A percentile compares a stretch with the other conserved stretches of the same genome.
Evolutionary conservation across 2,329 filamentous ascomycete species (phyloP).

Genomic region (Incumbomyces delicatus): DNA sequence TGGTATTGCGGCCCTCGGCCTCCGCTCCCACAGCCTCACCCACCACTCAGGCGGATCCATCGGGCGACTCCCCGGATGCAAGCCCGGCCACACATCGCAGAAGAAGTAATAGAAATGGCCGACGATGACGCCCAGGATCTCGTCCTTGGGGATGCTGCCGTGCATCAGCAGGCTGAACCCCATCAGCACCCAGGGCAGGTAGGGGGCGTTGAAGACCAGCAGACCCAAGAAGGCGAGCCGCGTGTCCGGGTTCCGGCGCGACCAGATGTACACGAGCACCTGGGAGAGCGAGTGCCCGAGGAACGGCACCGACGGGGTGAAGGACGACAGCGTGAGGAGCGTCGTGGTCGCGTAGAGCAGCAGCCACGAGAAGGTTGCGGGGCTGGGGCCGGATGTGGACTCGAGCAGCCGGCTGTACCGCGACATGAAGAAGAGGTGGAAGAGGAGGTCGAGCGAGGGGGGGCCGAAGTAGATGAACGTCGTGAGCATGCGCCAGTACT

Average conservation of each 20-base stretch:
- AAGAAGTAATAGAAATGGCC: constrained; percentile 99
- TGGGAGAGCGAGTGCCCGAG: constrained; percentile 88
- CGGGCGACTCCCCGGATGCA: constrained; percentile 74
- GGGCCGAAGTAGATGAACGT: constrained; percentile 98
- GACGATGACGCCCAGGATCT: constrained; percentile 88
- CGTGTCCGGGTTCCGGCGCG: constrained; percentile 84
- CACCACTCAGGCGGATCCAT: constrained; percentile 86
- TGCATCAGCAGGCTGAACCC: constrained; percentile 86
- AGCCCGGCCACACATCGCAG: constrained; percentile 85
- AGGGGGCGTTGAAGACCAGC: constrained; percentile 85
- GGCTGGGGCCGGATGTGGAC: constrained; percentile 82
- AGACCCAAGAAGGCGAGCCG: constrained; percentile 80
- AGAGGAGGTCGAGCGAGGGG: constrained; percentile 84
- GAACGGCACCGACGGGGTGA: constrained; percentile 75
- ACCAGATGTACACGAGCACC: constrained; percentile 96
- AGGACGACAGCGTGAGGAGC: constrained; percentile 70
- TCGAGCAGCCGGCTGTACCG: constrained; percentile 92
- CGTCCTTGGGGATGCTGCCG: constrained; percentile 81
- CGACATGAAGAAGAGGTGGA: constrained; percentile 97
- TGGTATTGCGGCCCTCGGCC: constrained; percentile 37
- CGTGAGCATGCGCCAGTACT: constrained; percentile 96
- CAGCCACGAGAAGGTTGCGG: constrained; percentile 92
- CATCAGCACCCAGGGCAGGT: constrained; percentile 92
- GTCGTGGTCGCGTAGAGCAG: constrained; percentile 73
- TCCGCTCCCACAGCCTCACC: constrained; percentile 66